Conservation (phyloP, 768 basidiomycete species). For the Russula foetens region DNA sequence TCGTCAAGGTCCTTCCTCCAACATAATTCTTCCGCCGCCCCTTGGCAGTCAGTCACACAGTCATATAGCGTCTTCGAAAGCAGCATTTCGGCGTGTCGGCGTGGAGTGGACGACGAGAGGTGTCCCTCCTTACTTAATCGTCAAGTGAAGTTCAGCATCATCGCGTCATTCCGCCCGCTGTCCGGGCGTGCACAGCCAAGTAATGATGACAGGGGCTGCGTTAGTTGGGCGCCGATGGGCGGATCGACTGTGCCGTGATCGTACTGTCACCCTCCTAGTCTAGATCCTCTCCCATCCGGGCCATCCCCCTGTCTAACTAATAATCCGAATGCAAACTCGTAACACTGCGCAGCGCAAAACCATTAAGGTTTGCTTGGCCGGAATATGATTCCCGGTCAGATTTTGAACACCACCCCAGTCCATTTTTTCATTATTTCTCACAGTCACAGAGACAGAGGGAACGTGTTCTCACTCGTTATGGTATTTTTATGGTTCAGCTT, state of each 20-base stretch:
- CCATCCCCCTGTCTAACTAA: background rate
- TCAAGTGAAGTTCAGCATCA: background rate
- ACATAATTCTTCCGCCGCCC: background rate
- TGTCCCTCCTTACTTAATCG: background rate
- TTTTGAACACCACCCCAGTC: background rate
- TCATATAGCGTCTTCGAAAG: background rate
- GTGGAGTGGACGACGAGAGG: background rate
- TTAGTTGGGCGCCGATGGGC: conserved; percentile 17
- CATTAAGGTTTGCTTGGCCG: conserved; percentile 5
- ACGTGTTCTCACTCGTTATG: background rate
- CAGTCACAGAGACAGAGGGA: background rate
- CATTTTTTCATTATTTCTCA: background rate
- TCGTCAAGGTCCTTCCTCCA: conserved; percentile 1
- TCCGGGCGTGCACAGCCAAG: background rate
- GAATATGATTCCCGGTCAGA: background rate
- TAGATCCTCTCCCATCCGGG: background rate
- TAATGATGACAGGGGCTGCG: conserved; percentile 13
- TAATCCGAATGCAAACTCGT: no score
- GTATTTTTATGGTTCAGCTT: background rate
- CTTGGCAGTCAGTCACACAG: background rate
- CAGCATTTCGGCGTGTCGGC: background rate
- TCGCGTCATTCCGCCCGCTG: background rate
- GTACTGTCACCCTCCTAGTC: background rate
- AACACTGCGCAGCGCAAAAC: background rate
- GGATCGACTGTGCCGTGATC: conserved; percentile 17